Evolutionary conservation across 108 stramenopile genomes (phyloP), one percentile per base, ranked within the genome.

Genomic region (Stephanodiscus triporus): DNA sequence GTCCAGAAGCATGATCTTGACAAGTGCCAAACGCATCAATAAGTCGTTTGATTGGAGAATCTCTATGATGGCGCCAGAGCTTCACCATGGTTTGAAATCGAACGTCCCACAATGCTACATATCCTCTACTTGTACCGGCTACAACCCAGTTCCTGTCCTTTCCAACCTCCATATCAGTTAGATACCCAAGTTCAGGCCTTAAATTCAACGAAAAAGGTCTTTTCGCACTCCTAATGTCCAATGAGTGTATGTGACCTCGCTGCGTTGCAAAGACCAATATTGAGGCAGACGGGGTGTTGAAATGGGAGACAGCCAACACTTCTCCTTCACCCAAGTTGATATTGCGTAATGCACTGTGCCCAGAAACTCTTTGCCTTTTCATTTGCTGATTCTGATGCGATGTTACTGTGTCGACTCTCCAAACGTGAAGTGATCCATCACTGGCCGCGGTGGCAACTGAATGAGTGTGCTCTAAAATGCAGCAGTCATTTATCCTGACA

Each of bases 401-500:
- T 19, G 73, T 47, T 14, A 92, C 89, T 65, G 86, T 66, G 57
- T 92, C 94, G 63, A 93, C 88, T 50, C 89, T 78, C 93, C 95
- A 95, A 22, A 96, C 91, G 70, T 96, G 96, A 37, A 97, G 76
- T 53, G 83, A 85, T 38, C 97, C 97, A 73, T 97, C 88, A 30
- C 93, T 94, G 9, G 84, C 85, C 13, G 86, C 96, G 29, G 95
- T 92, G 24, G 92, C 95, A 14, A 96, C 89, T 48, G 95, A 92
- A 78, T 97, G 94, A 43, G 88, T 85, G 43, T 94, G 92, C 53
- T 98, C 95, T 13, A 98, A 57, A 63, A 95, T 88, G 50, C 88
- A 81, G 30, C 95, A 72, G 78, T 98, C 98, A 66, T 97, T 94
- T 22, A 98, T 68, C 37, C 91, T 62, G 22, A 83, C 66, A 42